Percentiles rank a stretch among this genome's conserved stretches.
These are phyloP conservation scores for Lachnellula hyalina DNA, from an alignment of 2,329 filamentous ascomycete species.

Conservation along the genomic window DNA sequence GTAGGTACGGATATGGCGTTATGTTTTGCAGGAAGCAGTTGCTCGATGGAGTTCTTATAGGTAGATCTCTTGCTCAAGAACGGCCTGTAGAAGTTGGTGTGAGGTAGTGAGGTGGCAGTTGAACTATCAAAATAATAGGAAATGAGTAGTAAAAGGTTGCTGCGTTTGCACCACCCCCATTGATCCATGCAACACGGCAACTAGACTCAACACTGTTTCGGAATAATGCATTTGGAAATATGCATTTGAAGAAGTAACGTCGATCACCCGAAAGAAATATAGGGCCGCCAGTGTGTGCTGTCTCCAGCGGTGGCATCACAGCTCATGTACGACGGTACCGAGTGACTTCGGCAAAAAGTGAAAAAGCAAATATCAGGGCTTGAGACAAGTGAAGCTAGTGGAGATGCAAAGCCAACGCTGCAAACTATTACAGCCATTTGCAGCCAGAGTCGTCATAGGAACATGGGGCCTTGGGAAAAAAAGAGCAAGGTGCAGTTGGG, in stretches of 20 bases:
- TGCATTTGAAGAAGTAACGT: conserved; percentile 30
- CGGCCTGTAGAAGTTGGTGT: conserved; percentile 11
- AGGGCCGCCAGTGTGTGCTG: conserved; percentile 28
- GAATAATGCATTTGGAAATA: conserved; percentile 30
- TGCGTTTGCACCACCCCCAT: conserved; percentile 26
- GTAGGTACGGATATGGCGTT: conserved; percentile 27
- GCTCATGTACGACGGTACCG: conserved; percentile 26
- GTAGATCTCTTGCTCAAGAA: conserved; percentile 13
- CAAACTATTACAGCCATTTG: conserved; percentile 23
- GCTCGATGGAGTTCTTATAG: conserved; percentile 29
- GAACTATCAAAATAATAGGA: conserved; percentile 14
- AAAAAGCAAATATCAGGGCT: conserved; percentile 24
- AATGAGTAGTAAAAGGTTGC: conserved; percentile 18
- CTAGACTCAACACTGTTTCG: conserved; percentile 30
- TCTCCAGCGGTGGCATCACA: conserved; percentile 28
- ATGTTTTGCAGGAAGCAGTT: conserved; percentile 29
- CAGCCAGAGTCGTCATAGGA: conserved; percentile 25
- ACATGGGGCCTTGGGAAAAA: conserved; percentile 12
- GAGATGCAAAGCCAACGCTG: conserved; percentile 30
- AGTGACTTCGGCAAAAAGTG: conserved; percentile 20
- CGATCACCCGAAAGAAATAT: conserved; percentile 28
- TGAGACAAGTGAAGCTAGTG: conserved; percentile 26
- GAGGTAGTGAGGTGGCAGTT: conserved; percentile 30
- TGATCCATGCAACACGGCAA: conserved; percentile 30
- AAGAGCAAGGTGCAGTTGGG: conserved; percentile 21